Base-by-base conservation (phyloP, 1,139 yeast species). In the Saccharomyces hybrid region DNA sequence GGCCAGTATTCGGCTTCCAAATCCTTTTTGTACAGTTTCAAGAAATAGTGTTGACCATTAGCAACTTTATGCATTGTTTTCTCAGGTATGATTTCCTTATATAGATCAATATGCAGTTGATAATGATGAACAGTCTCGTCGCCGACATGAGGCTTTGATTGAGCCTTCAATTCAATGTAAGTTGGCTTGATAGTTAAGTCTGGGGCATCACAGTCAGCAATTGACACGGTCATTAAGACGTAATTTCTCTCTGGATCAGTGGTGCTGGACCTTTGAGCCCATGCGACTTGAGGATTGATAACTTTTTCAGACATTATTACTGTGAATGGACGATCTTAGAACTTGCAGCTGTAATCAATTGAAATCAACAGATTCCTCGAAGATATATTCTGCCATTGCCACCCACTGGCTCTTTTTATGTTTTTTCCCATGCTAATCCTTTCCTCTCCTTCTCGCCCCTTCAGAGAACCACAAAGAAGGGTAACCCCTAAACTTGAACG, bases 231-330 rank as follows among this genome's bases (percentile, higher is more conserved):
- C 57, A 93, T 72, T 68, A 79, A 86, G 51, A 93, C 66, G 47
- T 89, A 69, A 71, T 93, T 93, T 73, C 88, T 90, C 47, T 81
- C 76, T 14, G 81, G 80, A 44, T 84, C 96, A 5, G 77, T 73
- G 23, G 78, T 84, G 67, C 78, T 83, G 52, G 96, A 89, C 73
- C 99, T 88, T 76, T 93, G 99, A 25, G 99, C 98, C 99, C 99
- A 91, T 69, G 81, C 76, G 51, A 89, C 95, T 79, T 66, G 64
- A 49, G 71, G 71, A 51, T 63, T 61, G 48, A 66, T 49, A 27
- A 55, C 53, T 51, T 56, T 55, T 20, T 55, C 47, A 28, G 50
- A 25, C 53, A 51, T 51, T 13, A 16, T 13, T 48, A 28, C 20
- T 32, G 9, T 46, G 5, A 25, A 16, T 46, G 0, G 4, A 32